Evolutionary conservation across 129 eudicot genomes (phyloP), one percentile per base, ranked within the genome.

Genomic region (Tagetes erecta): DNA sequence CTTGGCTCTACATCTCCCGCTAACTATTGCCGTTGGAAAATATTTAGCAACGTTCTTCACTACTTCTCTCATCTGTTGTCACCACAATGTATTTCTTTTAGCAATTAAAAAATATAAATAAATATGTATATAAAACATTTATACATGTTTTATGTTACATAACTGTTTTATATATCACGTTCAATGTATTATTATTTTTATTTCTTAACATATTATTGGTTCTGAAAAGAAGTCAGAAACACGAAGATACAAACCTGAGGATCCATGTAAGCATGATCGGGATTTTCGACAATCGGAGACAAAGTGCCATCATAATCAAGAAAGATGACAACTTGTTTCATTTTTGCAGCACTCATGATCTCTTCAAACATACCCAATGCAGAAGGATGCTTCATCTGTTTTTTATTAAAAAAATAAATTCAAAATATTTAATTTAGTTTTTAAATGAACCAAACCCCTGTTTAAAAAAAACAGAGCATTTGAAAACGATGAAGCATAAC

Each of bases 231-330:
- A 49, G 12, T 10, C 4, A 1, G 1, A 2, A 20, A 20, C 27
- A 20, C 27, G 4, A 3, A 52, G 36, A 65, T 5, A 12, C 20
- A 37, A 27, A 92, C 98, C 96, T 94, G 89, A 9, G 68, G 74
- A 34, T 97, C 71, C 90, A 94, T 94, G 83, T 90, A 90, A 74
- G 98, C 98, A 31, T 79, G 83, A 63, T 94, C 98, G 11, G 98
- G 98, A 73, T 94, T 88, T 33, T 86, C 79, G 30, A 94, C 97
- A 41, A 94, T 94, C 3, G 98, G 98, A 8, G 98, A 90, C 11
- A 94, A 81, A 64, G 98, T 94, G 35, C 98, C 98, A 68, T 94
- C 98, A 36, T 94, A 94, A 72, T 94, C 98, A 62, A 94, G 85
- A 72, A 94, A 94, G n/a, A 94, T 81, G 5, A 82, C 98, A 7